Evolutionary conservation across 139 green algal species (phyloP), one percentile per base, ranked within the genome.

Genomic region (Picochlorum costavermella): DNA sequence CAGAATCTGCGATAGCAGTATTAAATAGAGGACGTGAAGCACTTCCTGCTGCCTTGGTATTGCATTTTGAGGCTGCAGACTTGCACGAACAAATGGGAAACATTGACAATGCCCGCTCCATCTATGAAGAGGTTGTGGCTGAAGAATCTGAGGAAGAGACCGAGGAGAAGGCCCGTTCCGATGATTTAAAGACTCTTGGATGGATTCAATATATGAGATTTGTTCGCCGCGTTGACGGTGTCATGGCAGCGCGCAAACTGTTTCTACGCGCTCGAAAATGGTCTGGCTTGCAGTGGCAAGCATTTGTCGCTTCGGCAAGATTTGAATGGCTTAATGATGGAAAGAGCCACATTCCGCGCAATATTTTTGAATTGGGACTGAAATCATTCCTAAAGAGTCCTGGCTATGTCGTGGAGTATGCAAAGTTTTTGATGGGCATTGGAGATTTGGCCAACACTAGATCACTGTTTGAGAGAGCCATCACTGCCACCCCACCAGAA

Each of bases 281-380:
- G 59, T 57, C 65, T 2, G 61, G 40, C 3, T 78, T 79, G 58
- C 64, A 78, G 9, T 95, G 90, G 84, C 82, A 95, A 71, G 77
- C 96, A 33, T 97, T 90, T 67, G 84, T 80, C 0, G 86, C 84
- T 4, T 79, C 77, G 1, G 91, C 91, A 1, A 55, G 82, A 17
- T 74, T 97, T 68, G 91, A 97, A 78, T 95, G 86, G 84, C 61
- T 65, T 11, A 63, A 74, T 28, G 80, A 81, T 43, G 67, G 74
- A 49, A 82, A 86, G 11, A 83, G 87, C 16, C 70, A 68, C 25
- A 83, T 92, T 5, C 85, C 90, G 3, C 78, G 84, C 40, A 92
- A 94, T 67, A 91, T 97, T 57, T 95, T 94, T 63, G 91, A 97
- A 73, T 81, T 94, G 74, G 91, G 91, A 1, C 74, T 97, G 33